Evolutionary conservation across 805 yeast genomes (phyloP).

Genomic region (Candida sphagnicola): DNA sequence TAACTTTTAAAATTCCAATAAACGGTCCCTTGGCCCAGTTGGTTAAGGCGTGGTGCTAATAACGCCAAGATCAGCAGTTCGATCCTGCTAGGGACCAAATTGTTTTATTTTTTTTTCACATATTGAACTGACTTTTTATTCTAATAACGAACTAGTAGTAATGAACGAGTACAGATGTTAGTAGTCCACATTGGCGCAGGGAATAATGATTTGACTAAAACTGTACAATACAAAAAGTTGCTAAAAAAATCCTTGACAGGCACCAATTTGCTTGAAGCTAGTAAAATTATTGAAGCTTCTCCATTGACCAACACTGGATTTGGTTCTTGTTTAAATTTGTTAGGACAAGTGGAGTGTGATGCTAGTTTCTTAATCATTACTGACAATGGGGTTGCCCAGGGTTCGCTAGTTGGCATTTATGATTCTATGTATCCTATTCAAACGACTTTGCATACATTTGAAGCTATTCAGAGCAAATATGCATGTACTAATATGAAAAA

Average conservation of each 20-base stretch:
- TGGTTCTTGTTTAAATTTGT: constrained; percentile 41
- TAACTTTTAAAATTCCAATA: constrained; percentile 8
- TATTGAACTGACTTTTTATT: too few relatives aligned
- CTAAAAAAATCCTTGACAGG: constrained; percentile 20
- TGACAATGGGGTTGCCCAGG: constrained; percentile 8
- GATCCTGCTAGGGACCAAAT: constrained; percentile 88
- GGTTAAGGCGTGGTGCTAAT: constrained; percentile 53
- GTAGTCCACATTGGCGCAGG: constrained; percentile 55
- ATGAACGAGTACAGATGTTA: constrained; percentile 6
- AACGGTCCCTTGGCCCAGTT: constrained; percentile 54
- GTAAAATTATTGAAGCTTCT: constrained; percentile 31
- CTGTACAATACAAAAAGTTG: constrained; percentile 21
- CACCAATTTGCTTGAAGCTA: constrained; percentile 9
- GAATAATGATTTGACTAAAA: constrained; percentile 24
- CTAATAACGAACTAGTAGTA: neutral
- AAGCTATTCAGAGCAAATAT: constrained; percentile 19
- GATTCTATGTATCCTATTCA: constrained; percentile 23
- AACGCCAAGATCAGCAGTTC: constrained; percentile 76
- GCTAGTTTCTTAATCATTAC: constrained; percentile 27
- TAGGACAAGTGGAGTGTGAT: constrained; percentile 45
- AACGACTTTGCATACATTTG: constrained; percentile 17
- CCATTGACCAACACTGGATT: constrained; percentile 46
- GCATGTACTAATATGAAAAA: constrained; percentile 6
- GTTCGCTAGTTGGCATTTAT: constrained; percentile 15
- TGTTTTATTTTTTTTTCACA: constrained; percentile 10